Conservation (phyloP, 305 asterid genomes). For the Rubia peregrina region DNA sequence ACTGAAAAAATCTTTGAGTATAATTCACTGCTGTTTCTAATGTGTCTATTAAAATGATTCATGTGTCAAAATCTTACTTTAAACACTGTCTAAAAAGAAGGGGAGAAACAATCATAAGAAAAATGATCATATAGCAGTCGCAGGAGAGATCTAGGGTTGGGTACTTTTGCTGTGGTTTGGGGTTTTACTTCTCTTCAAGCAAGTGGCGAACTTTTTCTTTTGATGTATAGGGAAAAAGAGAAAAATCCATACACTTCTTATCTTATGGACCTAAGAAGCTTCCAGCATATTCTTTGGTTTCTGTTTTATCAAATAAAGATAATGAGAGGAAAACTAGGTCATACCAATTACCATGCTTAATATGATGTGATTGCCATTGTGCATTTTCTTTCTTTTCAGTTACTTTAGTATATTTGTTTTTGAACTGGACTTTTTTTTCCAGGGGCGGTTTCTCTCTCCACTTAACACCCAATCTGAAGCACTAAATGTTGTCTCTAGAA, state of each 20-base stretch:
- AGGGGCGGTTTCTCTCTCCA: conserved; percentile 89
- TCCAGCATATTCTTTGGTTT: neutral
- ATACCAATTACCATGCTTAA: neutral
- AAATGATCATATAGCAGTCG: neutral
- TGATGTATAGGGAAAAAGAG: neutral
- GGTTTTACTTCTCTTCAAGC: neutral
- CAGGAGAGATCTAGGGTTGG: neutral
- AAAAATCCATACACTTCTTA: neutral
- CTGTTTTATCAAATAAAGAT: neutral
- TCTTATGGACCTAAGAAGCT: neutral
- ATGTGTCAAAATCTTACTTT: neutral
- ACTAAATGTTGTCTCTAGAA: conserved; percentile 77
- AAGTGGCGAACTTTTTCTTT: neutral
- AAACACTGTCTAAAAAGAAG: neutral
- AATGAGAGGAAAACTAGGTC: neutral
- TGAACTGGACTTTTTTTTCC: conserved; percentile 15
- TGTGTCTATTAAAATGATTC: neutral
- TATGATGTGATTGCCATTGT: neutral
- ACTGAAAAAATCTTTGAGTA: neutral
- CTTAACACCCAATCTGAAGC: conserved; percentile 81
- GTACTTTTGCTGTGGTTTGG: neutral
- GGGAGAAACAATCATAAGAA: neutral
- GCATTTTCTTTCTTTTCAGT: neutral
- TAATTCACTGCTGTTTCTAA: neutral
- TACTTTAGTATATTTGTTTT: conserved; percentile 2